Base-by-base conservation (phyloP, 2,329 filamentous ascomycete genomes). In the Fusarium duplospermum region DNA sequence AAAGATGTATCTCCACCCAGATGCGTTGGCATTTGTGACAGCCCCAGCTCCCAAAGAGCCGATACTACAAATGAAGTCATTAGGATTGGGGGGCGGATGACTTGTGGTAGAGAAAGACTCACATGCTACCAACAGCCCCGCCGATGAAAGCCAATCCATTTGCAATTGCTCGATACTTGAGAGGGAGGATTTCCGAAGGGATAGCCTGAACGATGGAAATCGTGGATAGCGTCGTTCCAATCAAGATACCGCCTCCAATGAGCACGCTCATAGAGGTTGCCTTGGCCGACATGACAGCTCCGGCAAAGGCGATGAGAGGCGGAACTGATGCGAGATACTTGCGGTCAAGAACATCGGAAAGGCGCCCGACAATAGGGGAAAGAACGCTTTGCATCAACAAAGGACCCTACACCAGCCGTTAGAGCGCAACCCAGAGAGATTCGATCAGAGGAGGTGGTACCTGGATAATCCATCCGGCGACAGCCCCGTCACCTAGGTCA, bases 1-100 rank as follows among this genome's bases (percentile, higher is more conserved):
- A 27, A 64, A 64, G 62, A 64, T 64, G 36, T 64, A 64, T 20
- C 62, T 64, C 62, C 62, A 64, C 57, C 62, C 62, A 57, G 62
- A 64, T 33, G 33, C 62, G 31, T 64, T 42, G 36, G 31, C 47
- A 45, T 64, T 57, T 18, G 50, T 64, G 33, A 64, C 62, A 20
- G 62, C 62, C 29, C 62, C 62, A 14, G 62, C 62, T 7, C 62
- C 62, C 33, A 64, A 35, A 45, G 62, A 64, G n/a, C 62, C 62
- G n/a, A 64, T 64, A 10, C 62, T 64, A 40, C 35, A n/a, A 16
- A 27, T 24, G 7, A 57, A 18, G 1, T 57, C 50, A 29, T 16
- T 35, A 64, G 36, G 22, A 20, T 57, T 45, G 40, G n/a, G 27
- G n/a, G 22, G 35, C 6, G 20, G 8, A 63, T 14, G 50, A 16